phyloP scores from a whole-genome alignment of 2,329 filamentous ascomycete species.

The Knufia petricola region DNA sequence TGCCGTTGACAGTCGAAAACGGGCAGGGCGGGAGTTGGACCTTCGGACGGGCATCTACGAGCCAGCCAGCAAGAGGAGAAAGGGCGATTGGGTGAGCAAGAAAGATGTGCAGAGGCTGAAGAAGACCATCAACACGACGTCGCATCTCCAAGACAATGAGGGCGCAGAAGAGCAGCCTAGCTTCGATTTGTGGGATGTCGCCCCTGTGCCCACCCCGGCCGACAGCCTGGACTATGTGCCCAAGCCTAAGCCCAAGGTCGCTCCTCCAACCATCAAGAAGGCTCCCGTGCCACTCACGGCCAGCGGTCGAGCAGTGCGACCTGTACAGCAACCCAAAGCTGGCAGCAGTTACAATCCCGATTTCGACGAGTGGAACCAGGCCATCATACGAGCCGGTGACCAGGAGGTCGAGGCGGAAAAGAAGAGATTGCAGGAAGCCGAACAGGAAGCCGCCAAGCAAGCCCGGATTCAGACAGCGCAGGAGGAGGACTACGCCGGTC shows the following conservation, averaged over 20 bases:
- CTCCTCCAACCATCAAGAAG: conserved; percentile 64
- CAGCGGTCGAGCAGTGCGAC: conserved; percentile 67
- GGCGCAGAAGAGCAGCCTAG: conserved; percentile 42
- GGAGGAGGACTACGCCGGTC: conserved; percentile 62
- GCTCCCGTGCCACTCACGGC: conserved; percentile 74
- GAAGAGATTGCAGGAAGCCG: conserved; percentile 61
- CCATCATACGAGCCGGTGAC: conserved; percentile 63
- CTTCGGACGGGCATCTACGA: conserved; percentile 64
- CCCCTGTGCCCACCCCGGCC: conserved; percentile 28
- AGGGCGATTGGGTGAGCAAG: conserved; percentile 69
- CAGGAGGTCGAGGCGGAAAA: conserved; percentile 72
- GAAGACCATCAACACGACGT: conserved; percentile 30
- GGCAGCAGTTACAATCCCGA: conserved; percentile 89
- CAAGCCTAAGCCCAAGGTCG: conserved; percentile 55
- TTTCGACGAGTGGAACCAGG: conserved; percentile 74
- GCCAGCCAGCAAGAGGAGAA: conserved; percentile 59
- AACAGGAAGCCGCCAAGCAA: conserved; percentile 41
- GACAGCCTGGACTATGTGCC: conserved; percentile 52
- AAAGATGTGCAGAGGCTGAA: conserved; percentile 74
- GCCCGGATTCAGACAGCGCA: conserved; percentile 65
- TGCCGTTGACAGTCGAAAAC: conserved; percentile 69
- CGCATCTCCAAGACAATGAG: conserved; percentile 24
- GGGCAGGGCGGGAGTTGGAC: conserved; percentile 56
- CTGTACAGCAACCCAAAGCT: conserved; percentile 67
- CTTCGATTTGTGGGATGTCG: conserved; percentile 70